phyloP scores from a whole-genome alignment of 192 early-diverging fungal genomes.

The Backusella tarrabulga region DNA sequence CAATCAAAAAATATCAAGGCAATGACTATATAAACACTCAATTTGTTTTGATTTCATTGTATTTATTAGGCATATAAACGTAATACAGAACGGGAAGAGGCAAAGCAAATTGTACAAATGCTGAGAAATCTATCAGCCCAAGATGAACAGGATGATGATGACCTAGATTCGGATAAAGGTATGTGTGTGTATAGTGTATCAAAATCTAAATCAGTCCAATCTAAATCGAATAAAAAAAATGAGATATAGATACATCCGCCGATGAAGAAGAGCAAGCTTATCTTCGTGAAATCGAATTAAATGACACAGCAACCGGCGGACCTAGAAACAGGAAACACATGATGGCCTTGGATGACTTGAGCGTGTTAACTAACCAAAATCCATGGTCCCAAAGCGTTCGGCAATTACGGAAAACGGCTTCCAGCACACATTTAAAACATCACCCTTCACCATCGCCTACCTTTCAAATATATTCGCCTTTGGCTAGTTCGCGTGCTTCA shows the following conservation, averaged over 20 bases:
- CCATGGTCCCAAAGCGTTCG: neutral
- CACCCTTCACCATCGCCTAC: neutral
- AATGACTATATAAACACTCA: neutral
- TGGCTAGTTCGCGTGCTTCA: neutral
- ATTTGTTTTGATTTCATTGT: neutral
- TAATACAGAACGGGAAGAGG: conserved; percentile 10
- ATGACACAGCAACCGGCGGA: neutral
- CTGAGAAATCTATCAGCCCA: conserved; percentile 24
- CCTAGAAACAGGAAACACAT: neutral
- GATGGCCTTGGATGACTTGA: conserved; percentile 1
- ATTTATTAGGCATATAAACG: conserved; percentile 19
- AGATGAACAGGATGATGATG: conserved; percentile 17
- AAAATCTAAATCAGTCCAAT: neutral
- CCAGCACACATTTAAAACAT: neutral
- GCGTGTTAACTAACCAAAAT: neutral
- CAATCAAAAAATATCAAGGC: no score
- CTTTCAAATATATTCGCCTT: conserved; percentile 6
- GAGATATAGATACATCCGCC: conserved; percentile 1
- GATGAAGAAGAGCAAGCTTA: conserved; percentile 37
- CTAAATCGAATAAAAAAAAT: neutral
- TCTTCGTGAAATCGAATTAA: conserved; percentile 26
- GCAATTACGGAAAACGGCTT: neutral
- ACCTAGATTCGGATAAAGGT: conserved; percentile 1
- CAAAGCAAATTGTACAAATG: conserved; percentile 27
- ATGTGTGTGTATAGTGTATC: neutral